These are phyloP conservation scores for Adiantum capillusveneris DNA, from an alignment of 75 land plant species.

Conservation along the genomic window DNA sequence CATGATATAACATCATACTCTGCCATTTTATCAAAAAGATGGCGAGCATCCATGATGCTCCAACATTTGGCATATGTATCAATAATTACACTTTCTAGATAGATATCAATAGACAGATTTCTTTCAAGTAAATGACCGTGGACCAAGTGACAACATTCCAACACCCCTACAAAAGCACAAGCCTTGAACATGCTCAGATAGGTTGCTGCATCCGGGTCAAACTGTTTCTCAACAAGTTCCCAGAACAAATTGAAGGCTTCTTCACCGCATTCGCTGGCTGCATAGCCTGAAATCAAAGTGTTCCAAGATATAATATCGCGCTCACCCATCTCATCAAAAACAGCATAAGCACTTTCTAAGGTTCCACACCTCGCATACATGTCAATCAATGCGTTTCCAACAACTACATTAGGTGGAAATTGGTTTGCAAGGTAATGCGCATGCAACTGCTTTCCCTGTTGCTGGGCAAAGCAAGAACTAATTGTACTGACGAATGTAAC, in stretches of 20 bases:
- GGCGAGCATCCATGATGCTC: slow-evolving; percentile 14
- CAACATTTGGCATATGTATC: slow-evolving; percentile 30
- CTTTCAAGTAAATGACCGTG: slow-evolving; percentile 15
- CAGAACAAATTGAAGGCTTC: slow-evolving; percentile 16
- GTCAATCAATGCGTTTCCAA: slow-evolving; percentile 8
- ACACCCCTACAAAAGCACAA: slow-evolving; percentile 10
- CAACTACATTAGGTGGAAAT: not conserved
- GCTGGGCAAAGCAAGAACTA: slow-evolving; percentile 4
- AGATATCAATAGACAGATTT: slow-evolving; percentile 10
- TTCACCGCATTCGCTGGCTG: not conserved
- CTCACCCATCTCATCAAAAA: slow-evolving; percentile 22
- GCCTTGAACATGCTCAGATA: slow-evolving; percentile 20
- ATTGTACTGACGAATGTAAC: slow-evolving; percentile 14
- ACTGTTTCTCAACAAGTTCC: slow-evolving; percentile 2
- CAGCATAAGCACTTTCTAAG: slow-evolving; percentile 6
- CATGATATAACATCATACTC: slow-evolving; percentile 13
- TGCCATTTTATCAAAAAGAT: slow-evolving; percentile 10
- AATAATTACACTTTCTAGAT: slow-evolving; percentile 18
- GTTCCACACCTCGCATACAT: slow-evolving; percentile 21
- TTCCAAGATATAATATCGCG: slow-evolving; percentile 28
- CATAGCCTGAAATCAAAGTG: slow-evolving; percentile 24
- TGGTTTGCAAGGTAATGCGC: not conserved
- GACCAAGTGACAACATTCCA: slow-evolving; percentile 9
- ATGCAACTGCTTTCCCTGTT: slow-evolving; percentile 6
- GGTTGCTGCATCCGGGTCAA: slow-evolving; percentile 15